Base-by-base conservation (phyloP, 257 asterid genomes). In the Lycium barbarum region DNA sequence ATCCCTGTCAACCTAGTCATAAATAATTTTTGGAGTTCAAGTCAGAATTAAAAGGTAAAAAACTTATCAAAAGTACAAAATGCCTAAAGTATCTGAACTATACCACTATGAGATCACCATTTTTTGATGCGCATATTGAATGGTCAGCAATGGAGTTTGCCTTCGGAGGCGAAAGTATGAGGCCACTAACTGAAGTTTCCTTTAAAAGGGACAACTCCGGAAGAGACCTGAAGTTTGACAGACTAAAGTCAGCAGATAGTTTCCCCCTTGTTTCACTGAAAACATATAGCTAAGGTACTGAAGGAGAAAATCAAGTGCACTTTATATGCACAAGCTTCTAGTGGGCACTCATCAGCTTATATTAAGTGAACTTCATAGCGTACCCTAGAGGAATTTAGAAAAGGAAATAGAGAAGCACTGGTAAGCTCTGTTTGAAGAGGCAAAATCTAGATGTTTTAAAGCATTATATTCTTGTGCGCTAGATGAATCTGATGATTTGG, bases 121-220 rank as follows among this genome's bases (percentile, higher is more conserved):
- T 91, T 58, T 76, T 85, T 79, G 98, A 93, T 18, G 92, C 91
- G 54, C 97, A 93, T 6, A 93, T 93, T 38, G 88, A 87, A 54
- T 88, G 79, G 84, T 88, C 92, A 6, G 91, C 84, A 57, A 86
- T 38, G 38, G 92, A 86, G 85, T 91, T 90, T 82, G 90, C 90
- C 89, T 90, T 93, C 43, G 86, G 76, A 55, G 86, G 87, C 20
- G 95, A 89, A 85, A 88, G 90, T 43, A 90, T 82, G 84, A 95
- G 90, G 78, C 95, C 93, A 87, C 95, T 91, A 65, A 93, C 61
- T 73, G 97, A 91, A 82, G 93, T 89, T 90, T 95, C 97, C 90
- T 94, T 93, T 86, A 94, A 83, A 88, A 93, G 94, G 66, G 98
- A 90, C 70, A 96, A 85, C 73, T 95, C 98, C 53, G 97, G 98